These are phyloP conservation scores for Aspergillus oerlinghausenensis DNA, from an alignment of 2,329 filamentous ascomycete species.

Conservation along the genomic window DNA sequence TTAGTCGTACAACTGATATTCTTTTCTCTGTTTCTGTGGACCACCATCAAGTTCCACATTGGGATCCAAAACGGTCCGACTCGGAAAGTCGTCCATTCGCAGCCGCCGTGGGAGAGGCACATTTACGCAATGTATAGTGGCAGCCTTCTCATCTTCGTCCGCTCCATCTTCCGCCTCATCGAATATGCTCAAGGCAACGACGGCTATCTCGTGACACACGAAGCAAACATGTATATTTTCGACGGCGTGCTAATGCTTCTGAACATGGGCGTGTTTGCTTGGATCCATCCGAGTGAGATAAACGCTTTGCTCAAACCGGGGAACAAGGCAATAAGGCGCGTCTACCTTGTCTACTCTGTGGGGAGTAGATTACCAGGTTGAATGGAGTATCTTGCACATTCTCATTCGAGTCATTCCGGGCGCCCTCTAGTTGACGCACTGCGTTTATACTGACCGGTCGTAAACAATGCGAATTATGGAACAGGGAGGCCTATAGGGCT, in stretches of 20 bases:
- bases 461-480: no score
- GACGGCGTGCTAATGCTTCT: constrained; percentile 14
- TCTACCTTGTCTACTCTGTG: background rate
- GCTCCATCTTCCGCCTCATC: constrained; percentile 18
- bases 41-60: background rate
- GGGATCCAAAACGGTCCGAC: background rate
- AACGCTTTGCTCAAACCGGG: background rate
- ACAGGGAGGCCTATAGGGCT: background rate
- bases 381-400: background rate
- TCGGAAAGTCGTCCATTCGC: background rate
- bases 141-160: constrained; percentile 17
- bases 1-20: background rate
- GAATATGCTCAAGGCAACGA: constrained; percentile 19
- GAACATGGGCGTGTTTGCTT: constrained; percentile 3
- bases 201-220: constrained; percentile 19
- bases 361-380: background rate
- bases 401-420: background rate
- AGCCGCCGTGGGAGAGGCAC: constrained; percentile 4
- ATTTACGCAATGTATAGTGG: constrained; percentile 8
- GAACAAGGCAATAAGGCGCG: background rate
- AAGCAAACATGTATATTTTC: constrained; percentile 20
- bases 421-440: background rate
- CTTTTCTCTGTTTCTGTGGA: background rate
- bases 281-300: constrained; percentile 5
- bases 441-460: background rate